Conservation (phyloP, 1,139 yeast genomes). For the Scheffersomyces segobiensis region DNA sequence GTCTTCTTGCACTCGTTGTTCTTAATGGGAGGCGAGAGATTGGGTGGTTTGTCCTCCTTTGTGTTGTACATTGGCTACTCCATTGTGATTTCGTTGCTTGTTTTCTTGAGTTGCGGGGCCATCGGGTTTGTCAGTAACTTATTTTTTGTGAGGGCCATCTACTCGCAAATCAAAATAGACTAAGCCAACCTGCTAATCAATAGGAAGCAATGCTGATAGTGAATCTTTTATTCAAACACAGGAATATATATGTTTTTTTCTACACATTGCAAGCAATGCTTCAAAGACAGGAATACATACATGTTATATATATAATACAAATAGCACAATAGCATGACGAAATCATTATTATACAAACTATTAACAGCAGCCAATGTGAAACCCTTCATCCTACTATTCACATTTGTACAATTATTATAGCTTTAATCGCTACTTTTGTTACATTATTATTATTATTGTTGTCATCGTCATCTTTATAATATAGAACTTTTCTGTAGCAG, state of each 20-base stretch:
- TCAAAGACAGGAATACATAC: neutral
- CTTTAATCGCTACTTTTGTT: neutral
- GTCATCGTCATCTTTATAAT: neutral
- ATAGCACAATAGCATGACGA: neutral
- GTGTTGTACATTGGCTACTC: conserved; percentile 89
- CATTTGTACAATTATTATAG: neutral
- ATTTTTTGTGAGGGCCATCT: conserved; percentile 76
- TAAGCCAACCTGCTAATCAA: conserved; percentile 11
- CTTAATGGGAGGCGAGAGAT: conserved; percentile 61
- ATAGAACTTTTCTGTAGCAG: neutral
- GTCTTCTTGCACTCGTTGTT: conserved; percentile 81
- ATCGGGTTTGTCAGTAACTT: conserved; percentile 80
- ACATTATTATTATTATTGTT: neutral
- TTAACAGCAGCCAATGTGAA: neutral
- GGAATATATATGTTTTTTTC: neutral
- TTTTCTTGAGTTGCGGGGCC: conserved; percentile 84
- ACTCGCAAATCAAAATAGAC: conserved; percentile 84
- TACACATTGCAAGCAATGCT: neutral
- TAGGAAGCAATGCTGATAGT: neutral
- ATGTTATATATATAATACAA: neutral
- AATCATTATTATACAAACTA: neutral
- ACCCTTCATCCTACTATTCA: neutral
- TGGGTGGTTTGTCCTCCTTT: conserved; percentile 76
- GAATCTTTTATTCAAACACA: neutral
- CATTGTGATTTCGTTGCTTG: conserved; percentile 62